Percentiles rank a stretch among this genome's conserved stretches.
phyloP scores from a whole-genome alignment of 2,329 filamentous ascomycete genomes.

The Stagonosporopsis rhizophila region DNA sequence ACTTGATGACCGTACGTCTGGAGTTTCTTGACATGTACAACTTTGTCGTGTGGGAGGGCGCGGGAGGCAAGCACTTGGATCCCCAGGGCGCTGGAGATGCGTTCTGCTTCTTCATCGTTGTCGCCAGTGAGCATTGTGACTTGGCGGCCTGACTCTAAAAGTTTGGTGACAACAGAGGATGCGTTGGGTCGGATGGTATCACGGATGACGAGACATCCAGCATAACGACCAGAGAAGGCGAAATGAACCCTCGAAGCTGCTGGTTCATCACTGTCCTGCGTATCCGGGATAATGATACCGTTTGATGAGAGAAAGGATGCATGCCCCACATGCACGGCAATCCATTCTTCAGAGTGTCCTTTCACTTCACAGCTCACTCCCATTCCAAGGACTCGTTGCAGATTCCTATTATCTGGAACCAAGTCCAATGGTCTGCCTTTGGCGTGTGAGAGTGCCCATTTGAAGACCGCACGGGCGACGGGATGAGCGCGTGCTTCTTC shows the following conservation, averaged over 20 bases:
- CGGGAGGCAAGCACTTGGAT: slow-evolving; percentile 10
- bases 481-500: slow-evolving; percentile 17
- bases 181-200: slow-evolving; percentile 6
- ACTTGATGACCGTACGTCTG: slow-evolving; percentile 10
- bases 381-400: slow-evolving; percentile 3
- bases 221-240: slow-evolving; percentile 1
- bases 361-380: slow-evolving; percentile 11
- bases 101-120: slow-evolving; percentile 4
- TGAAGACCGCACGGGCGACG: slow-evolving; percentile 16
- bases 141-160: background rate
- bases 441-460: slow-evolving; percentile 7
- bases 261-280: background rate
- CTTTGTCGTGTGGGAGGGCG: slow-evolving; percentile 15
- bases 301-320: background rate
- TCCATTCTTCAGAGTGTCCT: slow-evolving; percentile 6
- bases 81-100: slow-evolving; percentile 8
- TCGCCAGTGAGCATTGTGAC: slow-evolving; percentile 17
- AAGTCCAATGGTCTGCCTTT: background rate
- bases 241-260: slow-evolving; percentile 5
- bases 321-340: slow-evolving; percentile 1
- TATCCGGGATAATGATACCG: background rate
- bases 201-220: background rate
- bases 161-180: background rate
- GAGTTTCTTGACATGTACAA: slow-evolving; percentile 4
- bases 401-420: background rate